Base-by-base conservation (phyloP, 2,329 filamentous ascomycete species). In the Penicillium frequentans region DNA sequence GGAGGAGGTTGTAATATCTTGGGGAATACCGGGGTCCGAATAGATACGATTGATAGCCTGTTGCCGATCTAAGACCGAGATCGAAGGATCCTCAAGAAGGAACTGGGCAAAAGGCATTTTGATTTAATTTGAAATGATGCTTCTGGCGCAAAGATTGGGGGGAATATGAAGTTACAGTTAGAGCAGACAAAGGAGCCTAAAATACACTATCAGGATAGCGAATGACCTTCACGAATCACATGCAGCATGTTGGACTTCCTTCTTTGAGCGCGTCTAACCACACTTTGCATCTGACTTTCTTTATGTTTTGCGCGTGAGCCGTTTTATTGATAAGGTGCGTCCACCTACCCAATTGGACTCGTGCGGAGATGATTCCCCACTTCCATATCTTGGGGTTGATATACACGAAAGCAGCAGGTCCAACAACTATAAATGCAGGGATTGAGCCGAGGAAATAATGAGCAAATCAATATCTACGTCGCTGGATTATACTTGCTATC, bases 1-100 rank as follows among this genome's bases (percentile, higher is more conserved):
- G 0, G 75, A 70, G 1, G 65, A 58, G 0, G 74, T 77, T 2
- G 74, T 68, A 5, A 67, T 59, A 5, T 46, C 45, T 9, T 58
- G 19, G 3, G 69, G 69, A 0, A 70, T 55, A 1, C 69, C 68
- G 1, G 69, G 69, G 29, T 71, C 68, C 16, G 67, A 45, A 47
- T 61, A 56, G 9, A 60, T 60, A 24, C 69, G 64, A 26, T 66
- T 26, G 14, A 71, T 52, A 31, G 69, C 69, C 43, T 60, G 42
- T 54, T 69, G 66, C 11, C 64, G 59, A n/a, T 58, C 58, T 29
- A 53, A 13, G 6, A 48, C 42, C 21, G 69, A 60, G 27, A 69
- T 47, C 0, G 55, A 53, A 1, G 57, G 45, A 33, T 70, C 61
- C 0, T 19, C 55, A 16, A 70, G 61, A 3, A 67, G 45, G 2